Evolutionary conservation across 2,329 filamentous ascomycete genomes (phyloP).

Genomic region (Didymellaceae sp.): DNA sequence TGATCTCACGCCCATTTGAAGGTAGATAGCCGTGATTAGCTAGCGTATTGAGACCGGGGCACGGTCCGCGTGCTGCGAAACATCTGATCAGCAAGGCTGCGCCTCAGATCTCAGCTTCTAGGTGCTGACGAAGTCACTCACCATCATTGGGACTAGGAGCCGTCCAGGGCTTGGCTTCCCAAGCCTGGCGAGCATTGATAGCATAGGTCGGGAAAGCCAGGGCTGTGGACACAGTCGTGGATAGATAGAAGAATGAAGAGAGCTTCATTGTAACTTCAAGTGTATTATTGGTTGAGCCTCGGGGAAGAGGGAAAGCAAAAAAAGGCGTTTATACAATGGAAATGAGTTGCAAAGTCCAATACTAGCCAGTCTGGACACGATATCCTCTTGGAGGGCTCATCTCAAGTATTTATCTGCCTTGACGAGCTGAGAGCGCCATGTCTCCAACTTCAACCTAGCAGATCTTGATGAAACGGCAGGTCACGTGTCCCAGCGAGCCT

Average conservation of each 20-base stretch:
- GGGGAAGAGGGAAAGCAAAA: too few relatives aligned
- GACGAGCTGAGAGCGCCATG: neutral
- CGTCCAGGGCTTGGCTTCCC: constrained; percentile 7
- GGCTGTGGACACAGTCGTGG: neutral
- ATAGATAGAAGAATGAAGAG: neutral
- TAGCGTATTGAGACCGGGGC: neutral
- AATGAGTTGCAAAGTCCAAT: neutral
- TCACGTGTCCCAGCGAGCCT: neutral
- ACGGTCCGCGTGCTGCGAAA: constrained; percentile 4
- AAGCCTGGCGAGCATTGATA: constrained; percentile 7
- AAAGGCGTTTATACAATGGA: too few relatives aligned
- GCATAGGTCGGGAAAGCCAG: constrained; percentile 11
- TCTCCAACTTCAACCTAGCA: too few relatives aligned
- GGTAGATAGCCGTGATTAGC: neutral
- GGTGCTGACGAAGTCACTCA: neutral
- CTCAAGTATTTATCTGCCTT: neutral
- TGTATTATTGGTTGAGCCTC: neutral
- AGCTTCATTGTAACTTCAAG: neutral
- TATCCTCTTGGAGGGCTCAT: too few relatives aligned
- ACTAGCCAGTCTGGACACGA: too few relatives aligned
- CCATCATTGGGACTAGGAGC: constrained; percentile 13
- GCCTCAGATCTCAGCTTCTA: neutral
- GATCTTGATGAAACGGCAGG: too few relatives aligned
- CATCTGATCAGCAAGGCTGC: too few relatives aligned
- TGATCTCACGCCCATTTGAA: constrained; percentile 4